Evolutionary conservation across 2,329 filamentous ascomycete species (phyloP).

Genomic region (Endoconidiophora laricicola): DNA sequence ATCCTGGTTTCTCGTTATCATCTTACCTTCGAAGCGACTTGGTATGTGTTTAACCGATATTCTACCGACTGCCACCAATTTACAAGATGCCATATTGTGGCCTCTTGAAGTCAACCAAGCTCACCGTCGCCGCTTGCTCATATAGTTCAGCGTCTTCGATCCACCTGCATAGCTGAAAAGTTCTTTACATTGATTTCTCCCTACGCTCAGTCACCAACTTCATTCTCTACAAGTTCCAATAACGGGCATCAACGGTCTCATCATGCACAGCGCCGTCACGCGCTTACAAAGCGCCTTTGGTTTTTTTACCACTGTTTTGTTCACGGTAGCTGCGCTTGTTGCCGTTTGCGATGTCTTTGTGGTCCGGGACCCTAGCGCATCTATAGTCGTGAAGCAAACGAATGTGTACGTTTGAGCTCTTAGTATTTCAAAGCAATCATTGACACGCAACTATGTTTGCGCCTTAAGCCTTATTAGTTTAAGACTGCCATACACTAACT

Average conservation of each 20-base stretch:
- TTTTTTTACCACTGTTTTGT: constrained; percentile 92
- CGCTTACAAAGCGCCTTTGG: constrained; percentile 87
- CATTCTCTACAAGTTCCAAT: background rate
- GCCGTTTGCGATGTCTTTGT: constrained; percentile 61
- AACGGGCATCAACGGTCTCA: constrained; percentile 18
- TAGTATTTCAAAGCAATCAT: background rate
- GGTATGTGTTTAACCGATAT: background rate
- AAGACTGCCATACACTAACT: background rate
- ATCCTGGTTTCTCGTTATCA: too few species aligned
- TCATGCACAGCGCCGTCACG: constrained; percentile 76
- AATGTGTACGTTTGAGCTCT: constrained; percentile 51
- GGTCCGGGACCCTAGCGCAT: constrained; percentile 47
- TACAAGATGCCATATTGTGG: background rate
- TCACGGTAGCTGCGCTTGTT: constrained; percentile 62
- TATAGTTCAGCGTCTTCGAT: background rate
- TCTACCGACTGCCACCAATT: constrained; percentile 7
- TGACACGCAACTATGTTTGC: background rate
- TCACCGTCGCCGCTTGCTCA: background rate
- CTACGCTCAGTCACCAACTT: background rate
- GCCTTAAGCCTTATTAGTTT: background rate
- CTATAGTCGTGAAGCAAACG: constrained; percentile 53
- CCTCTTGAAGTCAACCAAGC: background rate
- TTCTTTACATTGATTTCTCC: background rate
- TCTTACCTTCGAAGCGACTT: background rate
- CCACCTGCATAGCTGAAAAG: background rate